Conservation (phyloP, 257 asterid genomes). For the Lycium ferocissimum region DNA sequence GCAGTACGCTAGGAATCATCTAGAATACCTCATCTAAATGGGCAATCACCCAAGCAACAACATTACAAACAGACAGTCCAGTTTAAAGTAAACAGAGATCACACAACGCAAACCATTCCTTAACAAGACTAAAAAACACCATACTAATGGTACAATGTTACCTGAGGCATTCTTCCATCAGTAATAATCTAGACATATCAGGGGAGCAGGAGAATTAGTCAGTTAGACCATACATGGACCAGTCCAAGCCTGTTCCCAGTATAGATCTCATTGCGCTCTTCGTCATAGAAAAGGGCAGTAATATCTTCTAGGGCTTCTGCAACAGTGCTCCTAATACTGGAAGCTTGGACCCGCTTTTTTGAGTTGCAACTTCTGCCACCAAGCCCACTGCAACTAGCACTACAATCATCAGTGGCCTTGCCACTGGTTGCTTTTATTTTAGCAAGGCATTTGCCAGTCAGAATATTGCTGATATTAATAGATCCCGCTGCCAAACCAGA, state of each 20-base stretch:
- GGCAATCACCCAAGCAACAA: conserved; percentile 26
- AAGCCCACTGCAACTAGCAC: conserved; percentile 56
- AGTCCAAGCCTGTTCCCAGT: conserved; percentile 88
- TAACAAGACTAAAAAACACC: conserved; percentile 24
- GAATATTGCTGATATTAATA: conserved; percentile 89
- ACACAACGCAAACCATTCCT: conserved; percentile 29
- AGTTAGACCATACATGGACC: conserved; percentile 97
- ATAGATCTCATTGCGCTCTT: conserved; percentile 97
- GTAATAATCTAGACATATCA: conserved; percentile 21
- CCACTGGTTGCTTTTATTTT: conserved; percentile 80
- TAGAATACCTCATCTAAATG: conserved; percentile 20
- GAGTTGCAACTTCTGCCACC: conserved; percentile 72
- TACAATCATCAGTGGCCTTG: conserved; percentile 57
- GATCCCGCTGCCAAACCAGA: conserved; percentile 78
- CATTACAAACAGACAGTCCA: conserved; percentile 14
- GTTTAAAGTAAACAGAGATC: conserved; percentile 13
- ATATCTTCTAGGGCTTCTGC: conserved; percentile 95
- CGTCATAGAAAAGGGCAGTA: conserved; percentile 94
- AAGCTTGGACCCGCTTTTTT: conserved; percentile 53
- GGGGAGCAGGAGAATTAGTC: conserved; percentile 16
- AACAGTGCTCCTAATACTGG: conserved; percentile 65
- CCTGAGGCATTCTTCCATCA: neutral
- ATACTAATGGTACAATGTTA: conserved; percentile 13
- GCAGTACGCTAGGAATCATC: conserved; percentile 34
- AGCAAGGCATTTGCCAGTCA: conserved; percentile 95